These are phyloP conservation scores for Cornus florida DNA, from an alignment of 148 eudicot genomes.

Conservation along the genomic window DNA sequence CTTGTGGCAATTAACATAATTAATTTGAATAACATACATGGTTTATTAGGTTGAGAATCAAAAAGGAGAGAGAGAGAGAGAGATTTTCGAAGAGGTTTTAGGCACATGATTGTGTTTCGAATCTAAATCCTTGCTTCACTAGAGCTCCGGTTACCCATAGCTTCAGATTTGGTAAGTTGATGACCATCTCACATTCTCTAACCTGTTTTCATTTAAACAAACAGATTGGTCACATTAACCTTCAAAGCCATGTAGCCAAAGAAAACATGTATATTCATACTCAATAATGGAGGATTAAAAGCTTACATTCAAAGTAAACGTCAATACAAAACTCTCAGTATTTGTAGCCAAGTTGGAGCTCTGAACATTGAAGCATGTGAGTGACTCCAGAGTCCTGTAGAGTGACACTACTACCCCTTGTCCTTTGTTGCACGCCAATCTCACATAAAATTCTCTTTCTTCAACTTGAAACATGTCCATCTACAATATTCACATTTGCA, in stretches of 20 bases:
- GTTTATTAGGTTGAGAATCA: background rate
- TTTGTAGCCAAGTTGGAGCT: constrained; percentile 57
- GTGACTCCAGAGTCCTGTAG: constrained; percentile 64
- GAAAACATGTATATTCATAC: background rate
- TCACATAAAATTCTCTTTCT: constrained; percentile 59
- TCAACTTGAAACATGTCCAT: constrained; percentile 67
- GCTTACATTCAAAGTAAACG: constrained; percentile 65
- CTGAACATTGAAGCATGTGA: constrained; percentile 43
- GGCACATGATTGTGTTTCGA: constrained; percentile 23
- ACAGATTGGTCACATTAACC: background rate
- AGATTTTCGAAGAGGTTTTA: background rate
- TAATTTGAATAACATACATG: background rate
- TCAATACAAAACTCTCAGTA: constrained; percentile 46
- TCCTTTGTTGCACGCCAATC: constrained; percentile 59
- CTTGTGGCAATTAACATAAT: too few species aligned
- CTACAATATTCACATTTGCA: constrained; percentile 22
- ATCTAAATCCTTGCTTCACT: constrained; percentile 62
- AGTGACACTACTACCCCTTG: constrained; percentile 67
- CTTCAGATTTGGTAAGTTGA: constrained; percentile 53
- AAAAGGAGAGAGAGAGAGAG: background rate
- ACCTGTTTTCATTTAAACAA: constrained; percentile 36
- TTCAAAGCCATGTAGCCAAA: background rate
- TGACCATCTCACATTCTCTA: constrained; percentile 38
- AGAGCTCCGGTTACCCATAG: constrained; percentile 63
- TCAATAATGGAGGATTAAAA: background rate